These are phyloP conservation scores for Vachellia collinsii DNA, from an alignment of 306 rosid species.

Conservation along the genomic window DNA sequence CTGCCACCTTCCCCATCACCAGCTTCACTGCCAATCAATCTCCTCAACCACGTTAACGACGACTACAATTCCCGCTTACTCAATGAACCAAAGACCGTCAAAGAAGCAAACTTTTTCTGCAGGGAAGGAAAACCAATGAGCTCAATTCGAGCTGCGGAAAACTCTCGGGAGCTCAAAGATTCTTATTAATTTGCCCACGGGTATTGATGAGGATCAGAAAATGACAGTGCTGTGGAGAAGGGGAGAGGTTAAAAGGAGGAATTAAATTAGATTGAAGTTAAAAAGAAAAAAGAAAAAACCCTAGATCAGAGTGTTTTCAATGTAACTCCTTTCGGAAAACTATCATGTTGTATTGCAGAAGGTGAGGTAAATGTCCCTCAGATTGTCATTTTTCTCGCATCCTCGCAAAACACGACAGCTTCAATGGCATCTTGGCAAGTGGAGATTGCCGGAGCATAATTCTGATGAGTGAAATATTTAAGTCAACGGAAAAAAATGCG, in stretches of 20 bases:
- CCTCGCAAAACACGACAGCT: not conserved
- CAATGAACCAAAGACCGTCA: not conserved
- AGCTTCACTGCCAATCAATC: not conserved
- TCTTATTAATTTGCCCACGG: slow-evolving; percentile 30
- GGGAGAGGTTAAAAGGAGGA: not conserved
- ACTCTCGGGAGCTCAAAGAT: slow-evolving; percentile 26
- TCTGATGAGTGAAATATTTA: not conserved
- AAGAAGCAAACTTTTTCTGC: slow-evolving; percentile 36
- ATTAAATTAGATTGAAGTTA: not conserved
- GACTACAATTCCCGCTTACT: not conserved
- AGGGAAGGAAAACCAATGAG: slow-evolving; percentile 27
- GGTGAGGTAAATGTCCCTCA: not conserved
- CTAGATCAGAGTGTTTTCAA: not conserved
- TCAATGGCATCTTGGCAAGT: not conserved
- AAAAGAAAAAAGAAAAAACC: not conserved
- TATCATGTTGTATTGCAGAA: too few relatives aligned
- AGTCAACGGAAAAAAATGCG: not conserved
- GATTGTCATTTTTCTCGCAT: not conserved
- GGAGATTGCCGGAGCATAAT: not conserved
- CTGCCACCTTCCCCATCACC: slow-evolving; percentile 75
- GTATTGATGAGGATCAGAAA: slow-evolving; percentile 16
- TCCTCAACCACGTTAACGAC: slow-evolving; percentile 3
- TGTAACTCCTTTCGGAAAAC: not conserved
- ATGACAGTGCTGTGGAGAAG: slow-evolving; percentile 27
- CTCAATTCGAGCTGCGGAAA: slow-evolving; percentile 11